Evolutionary conservation across 306 rosid genomes (phyloP).

Genomic region (Prinsepia uniflora): DNA sequence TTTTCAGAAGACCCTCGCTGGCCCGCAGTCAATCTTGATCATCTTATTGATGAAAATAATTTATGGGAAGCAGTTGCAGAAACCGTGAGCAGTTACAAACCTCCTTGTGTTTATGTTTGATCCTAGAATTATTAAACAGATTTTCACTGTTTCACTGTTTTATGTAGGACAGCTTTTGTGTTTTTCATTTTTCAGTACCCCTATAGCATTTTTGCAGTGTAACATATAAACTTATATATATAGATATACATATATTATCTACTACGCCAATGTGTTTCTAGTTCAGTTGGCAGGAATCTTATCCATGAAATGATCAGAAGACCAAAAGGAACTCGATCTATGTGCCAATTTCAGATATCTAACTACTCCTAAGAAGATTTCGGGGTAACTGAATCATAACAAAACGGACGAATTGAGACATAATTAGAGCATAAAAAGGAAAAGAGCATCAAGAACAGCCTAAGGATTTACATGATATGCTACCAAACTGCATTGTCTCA

Average conservation of each 20-base stretch:
- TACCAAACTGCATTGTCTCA: conserved; percentile 32
- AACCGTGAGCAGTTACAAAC: neutral
- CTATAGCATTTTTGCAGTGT: neutral
- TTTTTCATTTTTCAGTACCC: neutral
- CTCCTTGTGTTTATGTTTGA: conserved; percentile 20
- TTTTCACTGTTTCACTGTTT: neutral
- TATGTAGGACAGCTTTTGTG: neutral
- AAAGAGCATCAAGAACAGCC: conserved; percentile 9
- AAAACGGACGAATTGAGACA: neutral
- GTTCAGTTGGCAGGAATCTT: neutral
- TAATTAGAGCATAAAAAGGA: neutral
- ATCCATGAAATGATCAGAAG: neutral
- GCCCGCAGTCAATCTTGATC: neutral
- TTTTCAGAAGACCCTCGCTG: neutral
- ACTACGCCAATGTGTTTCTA: neutral
- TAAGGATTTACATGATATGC: conserved; percentile 27
- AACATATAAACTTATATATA: neutral
- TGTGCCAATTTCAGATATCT: too few relatives aligned
- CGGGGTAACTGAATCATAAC: neutral
- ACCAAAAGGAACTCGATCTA: too few relatives aligned
- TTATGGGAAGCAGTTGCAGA: conserved; percentile 25
- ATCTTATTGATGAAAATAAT: conserved; percentile 19
- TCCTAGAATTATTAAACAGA: neutral
- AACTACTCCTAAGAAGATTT: neutral
- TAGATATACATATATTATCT: too few relatives aligned